Evolutionary conservation across 2,329 filamentous ascomycete genomes (phyloP), one percentile per base, ranked within the genome.

Genomic region (Cercospora sp.): DNA sequence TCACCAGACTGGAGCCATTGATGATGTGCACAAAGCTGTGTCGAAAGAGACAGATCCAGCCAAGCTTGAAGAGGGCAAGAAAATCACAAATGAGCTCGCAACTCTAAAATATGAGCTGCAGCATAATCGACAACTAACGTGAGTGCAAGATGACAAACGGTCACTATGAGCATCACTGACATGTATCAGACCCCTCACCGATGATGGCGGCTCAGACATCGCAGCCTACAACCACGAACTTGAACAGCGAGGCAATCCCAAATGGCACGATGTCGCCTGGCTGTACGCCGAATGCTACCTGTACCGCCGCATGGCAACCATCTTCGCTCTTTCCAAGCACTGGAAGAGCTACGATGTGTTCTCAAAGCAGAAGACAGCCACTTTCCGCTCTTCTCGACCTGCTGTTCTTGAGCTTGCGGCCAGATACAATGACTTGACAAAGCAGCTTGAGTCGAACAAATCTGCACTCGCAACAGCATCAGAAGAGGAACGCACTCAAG

Each of bases 341-440:
- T 99, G 95, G 95, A 94, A 92, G 81, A 83, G 82, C 72, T 97
- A 98, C 80, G 94, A 98, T 79, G 86, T 97, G 71, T 98, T 97
- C 75, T 87, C 89, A 57, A 89, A 90, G 73, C 94, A 97, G 79
- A 98, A 98, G 83, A 91, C 93, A 79, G 89, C 89, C 62, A 97
- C 94, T 0, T 97, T 98, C 85, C 91, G 91, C 73, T 97, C 93
- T 8, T 97, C 94, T 5, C 91, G 94, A 10, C 90, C 91, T 1
- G 94, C 93, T 31, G 91, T 96, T 2, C 80, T 95, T 60, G 92
- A 97, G 78, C 87, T 97, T 20, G 92, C 93, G 16, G 83, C 86
- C n/a, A 87, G 90, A 73, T 97, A 96, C 82, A 88, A 87, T 73
- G 87, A 93, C 64, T 83, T 97, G 3, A 85, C 92, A 55, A 82